Evolutionary conservation across 2,329 filamentous ascomycete genomes (phyloP).

Genomic region (Ceratocystis cacaofunesta): DNA sequence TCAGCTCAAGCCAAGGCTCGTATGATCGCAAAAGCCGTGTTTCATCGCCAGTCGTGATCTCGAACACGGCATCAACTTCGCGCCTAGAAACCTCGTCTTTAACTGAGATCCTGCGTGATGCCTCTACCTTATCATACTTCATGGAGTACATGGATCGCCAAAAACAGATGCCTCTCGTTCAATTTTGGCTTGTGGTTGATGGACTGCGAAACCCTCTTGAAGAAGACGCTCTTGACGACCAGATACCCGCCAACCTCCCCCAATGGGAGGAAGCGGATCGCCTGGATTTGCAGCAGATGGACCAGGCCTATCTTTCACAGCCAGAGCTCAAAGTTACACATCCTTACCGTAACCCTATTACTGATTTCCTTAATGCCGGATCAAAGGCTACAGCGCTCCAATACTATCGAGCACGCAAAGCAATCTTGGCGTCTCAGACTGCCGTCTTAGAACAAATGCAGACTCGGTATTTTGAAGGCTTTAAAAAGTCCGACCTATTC

Average conservation of each 20-base stretch:
- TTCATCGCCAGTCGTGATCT: slow-evolving; percentile 19
- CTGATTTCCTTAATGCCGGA: slow-evolving; percentile 64
- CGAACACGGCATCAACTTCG: slow-evolving; percentile 33
- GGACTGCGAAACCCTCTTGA: slow-evolving; percentile 90
- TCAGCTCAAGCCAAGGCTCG: slow-evolving; percentile 27
- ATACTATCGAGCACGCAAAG: slow-evolving; percentile 67
- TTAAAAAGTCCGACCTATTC: slow-evolving; percentile 85
- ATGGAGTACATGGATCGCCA: slow-evolving; percentile 99
- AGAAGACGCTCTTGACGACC: slow-evolving; percentile 46
- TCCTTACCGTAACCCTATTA: slow-evolving; percentile 53
- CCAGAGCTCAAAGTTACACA: slow-evolving; percentile 66
- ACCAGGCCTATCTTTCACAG: slow-evolving; percentile 73
- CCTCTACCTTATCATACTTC: slow-evolving; percentile 88
- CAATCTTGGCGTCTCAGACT: slow-evolving; percentile 70
- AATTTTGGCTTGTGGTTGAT: slow-evolving; percentile 97
- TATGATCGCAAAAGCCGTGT: background rate
- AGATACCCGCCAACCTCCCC: slow-evolving; percentile 43
- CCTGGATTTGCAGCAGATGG: slow-evolving; percentile 77
- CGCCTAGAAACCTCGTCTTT: slow-evolving; percentile 61
- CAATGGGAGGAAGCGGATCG: slow-evolving; percentile 75
- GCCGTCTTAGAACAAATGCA: slow-evolving; percentile 74
- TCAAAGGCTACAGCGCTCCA: slow-evolving; percentile 61
- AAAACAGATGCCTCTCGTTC: slow-evolving; percentile 71
- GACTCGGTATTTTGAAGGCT: slow-evolving; percentile 61
- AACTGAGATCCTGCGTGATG: slow-evolving; percentile 73